Evolutionary conservation across 495 filamentous ascomycete genomes (phyloP), one percentile per base, ranked within the genome.

Genomic region (Thozetella sp.): DNA sequence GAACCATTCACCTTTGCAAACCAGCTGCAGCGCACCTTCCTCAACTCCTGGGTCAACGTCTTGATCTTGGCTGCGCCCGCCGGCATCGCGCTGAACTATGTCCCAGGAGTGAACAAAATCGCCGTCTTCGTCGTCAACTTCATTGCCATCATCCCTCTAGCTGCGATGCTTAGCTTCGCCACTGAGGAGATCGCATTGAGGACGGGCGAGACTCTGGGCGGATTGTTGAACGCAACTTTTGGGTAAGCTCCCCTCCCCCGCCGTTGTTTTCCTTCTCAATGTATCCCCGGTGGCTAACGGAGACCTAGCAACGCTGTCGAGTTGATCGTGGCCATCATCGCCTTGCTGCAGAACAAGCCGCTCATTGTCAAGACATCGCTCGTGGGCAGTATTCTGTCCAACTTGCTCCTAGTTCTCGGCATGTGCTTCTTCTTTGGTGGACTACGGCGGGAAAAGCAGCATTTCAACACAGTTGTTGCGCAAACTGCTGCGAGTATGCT

Each of bases 381-480:
- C 13, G 91, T 97, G 59, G 93, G 93, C 25, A 90, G 86, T 70
- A 97, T 97, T 70, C 76, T 97, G 19, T 97, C 93, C 19, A 97
- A 97, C 69, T 73, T 97, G 53, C 88, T 97, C 3, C 82, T 97
- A 20, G 94, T 97, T 34, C 79, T 97, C 77, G 93, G 93, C 19
- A 93, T 95, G 89, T 93, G 88, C 69, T 97, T 97, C 80, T 92
- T 96, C 75, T 90, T 90, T 53, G 93, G 93, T 26, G 93, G 93
- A 25, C 70, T 95, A 51, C 86, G 89, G 52, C 86, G 93, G 22
- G 61, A 83, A 26, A 90, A 97, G 67, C 93, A 97, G 63, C 87
- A 86, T 70, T 97, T 97, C 83, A 97, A 97, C 76, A 85, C 90
- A 1, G 91, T 89, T 2, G 93, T 97, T n/a, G 93, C 93, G 1